Percentiles rank a stretch among this genome's conserved stretches.
phyloP scores from a whole-genome alignment of 2,329 filamentous ascomycete genomes.

The Aspergillus amoenus region DNA sequence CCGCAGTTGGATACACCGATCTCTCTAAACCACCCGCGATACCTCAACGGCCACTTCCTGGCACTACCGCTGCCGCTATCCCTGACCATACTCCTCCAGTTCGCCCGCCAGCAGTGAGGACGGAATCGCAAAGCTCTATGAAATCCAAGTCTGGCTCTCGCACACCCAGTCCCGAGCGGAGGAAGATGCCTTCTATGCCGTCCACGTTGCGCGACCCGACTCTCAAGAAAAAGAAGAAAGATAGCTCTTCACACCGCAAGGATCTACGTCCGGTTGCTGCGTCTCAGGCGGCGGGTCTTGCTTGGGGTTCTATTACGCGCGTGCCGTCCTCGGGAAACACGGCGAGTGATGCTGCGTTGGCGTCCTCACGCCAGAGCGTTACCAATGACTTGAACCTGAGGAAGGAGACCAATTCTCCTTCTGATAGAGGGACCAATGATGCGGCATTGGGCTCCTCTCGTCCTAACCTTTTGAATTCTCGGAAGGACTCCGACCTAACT shows the following conservation, averaged over 20 bases:
- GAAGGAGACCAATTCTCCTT: constrained; percentile 20
- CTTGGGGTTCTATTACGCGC: constrained; percentile 51
- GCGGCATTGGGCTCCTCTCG: background rate
- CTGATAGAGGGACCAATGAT: background rate
- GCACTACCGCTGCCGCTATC: constrained; percentile 17
- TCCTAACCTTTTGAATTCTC: background rate
- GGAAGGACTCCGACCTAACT: background rate
- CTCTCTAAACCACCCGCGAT: constrained; percentile 70
- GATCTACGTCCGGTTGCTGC: constrained; percentile 57
- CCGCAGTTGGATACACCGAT: constrained; percentile 74
- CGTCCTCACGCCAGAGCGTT: constrained; percentile 28
- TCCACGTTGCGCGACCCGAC: constrained; percentile 54
- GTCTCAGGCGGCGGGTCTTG: constrained; percentile 62
- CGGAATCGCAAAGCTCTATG: constrained; percentile 29
- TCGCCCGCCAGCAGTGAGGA: constrained; percentile 21
- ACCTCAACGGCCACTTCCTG: constrained; percentile 42
- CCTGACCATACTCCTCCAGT: constrained; percentile 19
- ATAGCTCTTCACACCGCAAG: constrained; percentile 31
- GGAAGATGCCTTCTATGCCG: constrained; percentile 53
- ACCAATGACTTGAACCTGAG: constrained; percentile 27
- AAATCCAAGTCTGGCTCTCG: constrained; percentile 48
- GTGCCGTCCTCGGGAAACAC: constrained; percentile 26
- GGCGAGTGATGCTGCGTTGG: constrained; percentile 28
- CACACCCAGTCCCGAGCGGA: constrained; percentile 62
- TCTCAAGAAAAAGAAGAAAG: constrained; percentile 48